Percentiles rank a stretch among this genome's conserved stretches.
phyloP scores from a whole-genome alignment of 1,284 basidiomycete species.

The Fomes fomentarius region DNA sequence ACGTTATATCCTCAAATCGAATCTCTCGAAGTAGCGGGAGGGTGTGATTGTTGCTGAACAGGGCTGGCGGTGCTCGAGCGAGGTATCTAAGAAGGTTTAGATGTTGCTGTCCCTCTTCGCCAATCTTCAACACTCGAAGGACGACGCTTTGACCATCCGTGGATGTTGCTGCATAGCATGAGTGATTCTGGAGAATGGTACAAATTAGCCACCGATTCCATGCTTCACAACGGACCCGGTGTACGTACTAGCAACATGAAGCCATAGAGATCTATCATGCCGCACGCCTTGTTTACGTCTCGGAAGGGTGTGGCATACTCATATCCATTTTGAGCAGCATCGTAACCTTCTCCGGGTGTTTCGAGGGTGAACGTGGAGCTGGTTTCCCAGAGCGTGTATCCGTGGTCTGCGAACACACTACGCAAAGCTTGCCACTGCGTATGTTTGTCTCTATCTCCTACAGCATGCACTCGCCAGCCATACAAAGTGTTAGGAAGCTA shows the following conservation, averaged over 20 bases:
- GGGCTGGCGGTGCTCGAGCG: neutral
- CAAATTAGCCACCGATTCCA: no score
- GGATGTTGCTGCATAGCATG: neutral
- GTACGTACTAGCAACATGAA: no score
- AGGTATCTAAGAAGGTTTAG: slow-evolving; percentile 1
- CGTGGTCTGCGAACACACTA: neutral
- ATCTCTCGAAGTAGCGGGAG: slow-evolving; percentile 30
- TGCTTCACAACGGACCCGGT: no score
- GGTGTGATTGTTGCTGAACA: slow-evolving; percentile 8
- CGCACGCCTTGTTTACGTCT: no score
- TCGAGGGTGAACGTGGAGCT: no score
- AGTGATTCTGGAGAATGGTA: neutral
- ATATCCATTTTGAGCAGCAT: no score
- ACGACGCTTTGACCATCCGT: neutral
- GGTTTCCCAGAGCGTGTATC: neutral
- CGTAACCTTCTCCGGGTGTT: no score
- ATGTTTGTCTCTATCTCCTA: neutral
- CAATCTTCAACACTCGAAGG: neutral
- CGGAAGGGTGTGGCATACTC: no score
- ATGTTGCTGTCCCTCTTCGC: neutral
- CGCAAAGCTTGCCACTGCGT: neutral
- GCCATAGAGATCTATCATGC: no score
- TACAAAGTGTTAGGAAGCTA: neutral
- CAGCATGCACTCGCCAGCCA: neutral
- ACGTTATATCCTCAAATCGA: slow-evolving; percentile 32